Evolutionary conservation across 2,329 filamentous ascomycete species (phyloP).

Genomic region (Akanthomyces muscarius): DNA sequence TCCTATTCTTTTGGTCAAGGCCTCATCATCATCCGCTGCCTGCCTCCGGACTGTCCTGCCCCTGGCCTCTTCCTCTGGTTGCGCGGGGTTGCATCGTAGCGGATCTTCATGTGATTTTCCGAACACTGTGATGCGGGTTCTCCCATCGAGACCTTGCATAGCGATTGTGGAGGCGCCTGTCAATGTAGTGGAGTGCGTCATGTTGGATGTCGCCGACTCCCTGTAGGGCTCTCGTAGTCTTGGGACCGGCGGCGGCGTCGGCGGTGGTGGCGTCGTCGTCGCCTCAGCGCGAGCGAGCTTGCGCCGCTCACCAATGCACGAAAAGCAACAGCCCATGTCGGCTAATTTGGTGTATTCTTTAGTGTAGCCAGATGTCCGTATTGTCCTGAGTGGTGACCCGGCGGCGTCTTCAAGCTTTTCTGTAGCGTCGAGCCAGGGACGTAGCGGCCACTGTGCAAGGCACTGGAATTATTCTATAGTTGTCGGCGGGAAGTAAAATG

Average conservation of each 20-base stretch:
- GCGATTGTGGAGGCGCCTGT: neutral
- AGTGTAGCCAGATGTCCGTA: neutral
- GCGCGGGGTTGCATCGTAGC: conserved; percentile 1
- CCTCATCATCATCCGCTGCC: neutral
- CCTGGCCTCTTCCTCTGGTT: neutral
- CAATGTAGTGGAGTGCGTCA: neutral
- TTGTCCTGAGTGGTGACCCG: neutral
- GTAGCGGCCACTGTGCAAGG: neutral
- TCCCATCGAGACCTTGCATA: neutral
- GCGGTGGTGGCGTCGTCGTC: neutral
- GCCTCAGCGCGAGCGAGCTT: no score
- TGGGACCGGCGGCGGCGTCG: neutral
- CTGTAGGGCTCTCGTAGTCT: neutral
- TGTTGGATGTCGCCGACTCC: neutral
- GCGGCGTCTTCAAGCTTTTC: neutral
- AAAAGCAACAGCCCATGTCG: neutral
- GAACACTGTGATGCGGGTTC: neutral
- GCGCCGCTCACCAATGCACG: neutral
- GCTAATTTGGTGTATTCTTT: no score
- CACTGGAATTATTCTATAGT: neutral
- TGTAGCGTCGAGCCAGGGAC: neutral
- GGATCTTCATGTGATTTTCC: conserved; percentile 2
- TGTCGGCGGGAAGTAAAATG: neutral
- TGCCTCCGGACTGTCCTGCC: neutral
- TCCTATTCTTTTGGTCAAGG: neutral